Base-by-base conservation (phyloP, 768 basidiomycete genomes). In the Pulveroboletus sp. region DNA sequence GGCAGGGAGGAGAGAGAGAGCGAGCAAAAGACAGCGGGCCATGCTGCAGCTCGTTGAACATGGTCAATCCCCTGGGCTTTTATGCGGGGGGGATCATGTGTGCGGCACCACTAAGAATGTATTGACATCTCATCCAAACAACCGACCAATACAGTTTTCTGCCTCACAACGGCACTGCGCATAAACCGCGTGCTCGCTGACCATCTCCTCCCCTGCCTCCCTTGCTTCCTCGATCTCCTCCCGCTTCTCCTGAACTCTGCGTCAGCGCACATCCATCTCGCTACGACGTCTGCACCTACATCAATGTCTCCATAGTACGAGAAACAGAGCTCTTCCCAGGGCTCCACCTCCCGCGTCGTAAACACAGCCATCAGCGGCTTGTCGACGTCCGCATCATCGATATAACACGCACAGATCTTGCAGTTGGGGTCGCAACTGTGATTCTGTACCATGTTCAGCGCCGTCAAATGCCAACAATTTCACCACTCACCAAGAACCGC, bases 341-440 rank as follows among this genome's bases (percentile, higher is more conserved):
- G 71, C 35, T 77, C 74, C 13, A 92, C 79, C 52, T 89, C 83
- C 8, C 77, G 71, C 36, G 54, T 67, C 2, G 89, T 80, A 64
- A 89, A 93, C 10, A 90, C 71, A 0, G 79, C 72, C 8, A 92
- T 61, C 11, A 85, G 63, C 0, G 89, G 88, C 60, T 86, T 89
- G 10, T 81, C 71, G 14, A 85, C 59, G 56, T 89, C 80, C 11
- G 79, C 76, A 45, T 92, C 90, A 57, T 91, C 84, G 66, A 89
- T 83, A 57, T 93, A 89, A 39, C 80, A 84, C 0, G 88, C 74
- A n/a, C 76, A 75, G 18, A 93, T 76, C 6, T 64, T 63, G 55
- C 85, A 83, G 62, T 95, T 96, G 0, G 93, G 93, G 49, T 91
- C 84, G 59, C 93, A 95, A 15, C 87, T 91, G 57, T 96, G 92